Conservation (phyloP, 2,329 filamentous ascomycete genomes). For the Fusarium floridanum region DNA sequence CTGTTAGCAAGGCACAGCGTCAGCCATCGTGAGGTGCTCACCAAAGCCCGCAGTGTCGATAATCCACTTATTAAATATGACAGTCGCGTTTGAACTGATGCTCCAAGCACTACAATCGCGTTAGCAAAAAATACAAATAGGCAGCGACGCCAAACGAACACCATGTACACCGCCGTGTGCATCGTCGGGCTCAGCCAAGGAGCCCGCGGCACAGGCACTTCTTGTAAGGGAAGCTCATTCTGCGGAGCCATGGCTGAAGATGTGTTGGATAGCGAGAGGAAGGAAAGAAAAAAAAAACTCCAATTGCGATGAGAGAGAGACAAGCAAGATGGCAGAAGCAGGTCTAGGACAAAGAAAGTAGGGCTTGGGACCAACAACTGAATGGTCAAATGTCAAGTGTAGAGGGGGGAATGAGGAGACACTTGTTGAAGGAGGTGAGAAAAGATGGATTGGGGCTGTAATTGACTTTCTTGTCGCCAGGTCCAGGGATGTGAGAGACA, state of each 20-base stretch:
- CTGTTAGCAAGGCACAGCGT: not conserved
- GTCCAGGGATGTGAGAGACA: not conserved
- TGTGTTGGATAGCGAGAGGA: not conserved
- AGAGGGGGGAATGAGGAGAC: not conserved
- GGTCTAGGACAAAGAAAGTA: not conserved
- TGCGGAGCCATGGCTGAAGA: not conserved
- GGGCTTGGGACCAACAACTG: not conserved
- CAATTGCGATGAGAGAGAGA: not conserved
- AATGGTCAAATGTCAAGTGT: not conserved
- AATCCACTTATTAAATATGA: constrained; percentile 23
- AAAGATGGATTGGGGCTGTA: constrained; percentile 1
- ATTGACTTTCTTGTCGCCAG: not conserved
- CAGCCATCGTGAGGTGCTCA: not conserved
- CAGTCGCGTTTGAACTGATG: constrained; percentile 10
- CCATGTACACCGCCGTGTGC: constrained; percentile 13
- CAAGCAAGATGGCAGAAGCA: not conserved
- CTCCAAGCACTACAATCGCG: constrained; percentile 11
- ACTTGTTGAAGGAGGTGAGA: not conserved
- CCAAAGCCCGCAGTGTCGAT: constrained; percentile 24
- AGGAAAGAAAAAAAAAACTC: not conserved
- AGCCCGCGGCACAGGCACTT: not conserved
- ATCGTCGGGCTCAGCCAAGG: not conserved
- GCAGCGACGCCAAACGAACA: not conserved
- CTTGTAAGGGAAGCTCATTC: not conserved
- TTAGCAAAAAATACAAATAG: not conserved